Percentiles rank a stretch among this genome's conserved stretches.
Evolutionary conservation across 208 protist genomes (phyloP).

Genomic region (Acanthamoeba quina): DNA sequence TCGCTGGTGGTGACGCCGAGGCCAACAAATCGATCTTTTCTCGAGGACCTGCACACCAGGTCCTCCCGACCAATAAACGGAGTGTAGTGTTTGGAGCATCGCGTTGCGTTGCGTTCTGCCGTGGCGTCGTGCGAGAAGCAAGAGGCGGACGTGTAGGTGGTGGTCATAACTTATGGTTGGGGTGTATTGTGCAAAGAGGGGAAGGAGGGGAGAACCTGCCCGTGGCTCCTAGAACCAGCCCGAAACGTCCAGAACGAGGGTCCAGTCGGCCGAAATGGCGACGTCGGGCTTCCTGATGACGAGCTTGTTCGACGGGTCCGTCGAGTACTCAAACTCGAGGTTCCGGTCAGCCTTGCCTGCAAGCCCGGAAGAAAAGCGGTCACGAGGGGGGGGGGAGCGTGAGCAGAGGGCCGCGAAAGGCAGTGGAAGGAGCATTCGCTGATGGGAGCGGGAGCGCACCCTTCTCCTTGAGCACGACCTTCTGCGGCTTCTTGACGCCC

Average conservation of each 20-base stretch:
- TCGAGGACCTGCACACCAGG: not conserved
- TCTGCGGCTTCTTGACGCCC: conserved; percentile 49
- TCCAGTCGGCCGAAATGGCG: conserved; percentile 46
- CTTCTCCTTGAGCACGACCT: not conserved
- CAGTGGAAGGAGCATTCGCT: not conserved
- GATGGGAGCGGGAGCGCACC: not conserved
- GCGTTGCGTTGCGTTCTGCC: too few relatives aligned
- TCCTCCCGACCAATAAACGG: not conserved
- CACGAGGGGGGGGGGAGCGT: too few relatives aligned
- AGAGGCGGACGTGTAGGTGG: too few relatives aligned
- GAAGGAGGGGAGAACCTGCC: not conserved
- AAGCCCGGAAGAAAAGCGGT: not conserved
- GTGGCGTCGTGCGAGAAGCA: too few relatives aligned
- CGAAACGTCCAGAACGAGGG: conserved; percentile 4
- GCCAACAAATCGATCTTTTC: not conserved
- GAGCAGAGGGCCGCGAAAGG: too few relatives aligned
- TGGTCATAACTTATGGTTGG: too few relatives aligned
- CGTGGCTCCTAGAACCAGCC: not conserved
- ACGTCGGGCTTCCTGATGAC: conserved; percentile 78
- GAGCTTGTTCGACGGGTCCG: not conserved
- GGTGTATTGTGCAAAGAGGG: not conserved
- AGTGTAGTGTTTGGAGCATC: not conserved
- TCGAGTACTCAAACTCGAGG: not conserved
- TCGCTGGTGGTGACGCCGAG: not conserved
- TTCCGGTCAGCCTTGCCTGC: not conserved